A percentile compares a stretch with the other conserved stretches of the same genome.
phyloP scores from a whole-genome alignment of 73 alveolate species.

The Effrenium voratum region DNA sequence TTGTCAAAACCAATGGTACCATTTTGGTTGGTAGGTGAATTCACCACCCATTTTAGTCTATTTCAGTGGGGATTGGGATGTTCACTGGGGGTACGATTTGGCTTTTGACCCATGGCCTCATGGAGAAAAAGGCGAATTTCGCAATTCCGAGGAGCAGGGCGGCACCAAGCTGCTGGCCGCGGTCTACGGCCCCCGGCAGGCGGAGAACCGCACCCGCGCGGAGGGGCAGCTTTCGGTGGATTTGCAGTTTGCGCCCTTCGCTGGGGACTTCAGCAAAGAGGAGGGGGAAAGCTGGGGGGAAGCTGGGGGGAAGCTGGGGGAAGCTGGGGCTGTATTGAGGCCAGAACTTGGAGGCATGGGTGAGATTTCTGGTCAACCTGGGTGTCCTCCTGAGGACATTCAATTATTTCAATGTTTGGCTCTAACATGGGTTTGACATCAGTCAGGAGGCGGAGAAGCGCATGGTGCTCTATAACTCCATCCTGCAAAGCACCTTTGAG shows the following conservation, averaged over 20 bases:
- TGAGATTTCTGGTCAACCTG: no score
- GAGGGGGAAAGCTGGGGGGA: not conserved
- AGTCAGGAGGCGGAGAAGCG: conserved; percentile 80
- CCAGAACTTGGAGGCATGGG: no score
- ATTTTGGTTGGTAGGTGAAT: no score
- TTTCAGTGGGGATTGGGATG: no score
- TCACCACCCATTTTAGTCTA: no score
- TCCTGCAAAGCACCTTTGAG: conserved; percentile 60
- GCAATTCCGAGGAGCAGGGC: conserved; percentile 67
- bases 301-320: not conserved
- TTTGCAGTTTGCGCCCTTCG: conserved; percentile 67
- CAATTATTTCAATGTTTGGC: not conserved
- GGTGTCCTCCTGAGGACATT: not conserved
- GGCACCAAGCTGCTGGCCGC: conserved; percentile 66
- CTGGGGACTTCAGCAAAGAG: conserved; percentile 48
- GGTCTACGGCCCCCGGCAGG: conserved; percentile 88
- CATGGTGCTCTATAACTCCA: conserved; percentile 40
- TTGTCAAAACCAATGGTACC: no score
- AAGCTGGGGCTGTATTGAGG: not conserved
- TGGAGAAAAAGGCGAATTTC: no score
- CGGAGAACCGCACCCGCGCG: conserved; percentile 54
- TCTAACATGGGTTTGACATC: no score
- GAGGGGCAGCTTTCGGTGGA: conserved; percentile 74
- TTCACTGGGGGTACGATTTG: no score
- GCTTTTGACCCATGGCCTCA: no score